These are phyloP conservation scores for Carex cristatella DNA, from an alignment of 176 grass and related monocot genomes.

Conservation along the genomic window DNA sequence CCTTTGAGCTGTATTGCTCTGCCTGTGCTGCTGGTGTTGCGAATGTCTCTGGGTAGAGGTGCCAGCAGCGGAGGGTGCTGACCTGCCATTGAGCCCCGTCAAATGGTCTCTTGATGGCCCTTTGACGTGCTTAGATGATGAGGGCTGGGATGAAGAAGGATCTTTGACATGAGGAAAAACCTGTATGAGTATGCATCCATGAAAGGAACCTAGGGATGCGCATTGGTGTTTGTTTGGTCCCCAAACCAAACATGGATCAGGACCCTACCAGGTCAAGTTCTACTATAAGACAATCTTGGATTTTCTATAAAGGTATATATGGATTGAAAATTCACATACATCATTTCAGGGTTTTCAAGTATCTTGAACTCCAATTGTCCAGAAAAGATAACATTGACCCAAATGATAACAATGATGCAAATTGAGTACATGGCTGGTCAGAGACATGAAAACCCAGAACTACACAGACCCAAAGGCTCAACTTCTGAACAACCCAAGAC, in stretches of 20 bases:
- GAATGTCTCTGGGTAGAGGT: background rate
- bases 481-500: background rate
- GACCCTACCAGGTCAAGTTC: background rate
- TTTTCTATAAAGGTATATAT: background rate
- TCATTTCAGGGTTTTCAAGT: background rate
- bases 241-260: background rate
- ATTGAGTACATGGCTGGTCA: background rate
- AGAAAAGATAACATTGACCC: background rate
- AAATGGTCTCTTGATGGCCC: conserved; percentile 5
- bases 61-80: background rate
- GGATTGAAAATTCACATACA: background rate
- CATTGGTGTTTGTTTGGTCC: background rate
- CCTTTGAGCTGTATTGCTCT: background rate
- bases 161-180: conserved; percentile 35
- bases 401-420: background rate
- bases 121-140: background rate
- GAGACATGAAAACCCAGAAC: background rate
- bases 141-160: conserved; percentile 3
- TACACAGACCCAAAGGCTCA: background rate
- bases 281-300: background rate
- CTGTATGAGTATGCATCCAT: conserved; percentile 38
- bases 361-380: background rate
- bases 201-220: conserved; percentile 11
- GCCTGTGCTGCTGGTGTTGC: background rate
- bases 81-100: conserved; percentile 1